Base-by-base conservation (phyloP, 2,329 filamentous ascomycete species). In the Fusarium sublunatum region DNA sequence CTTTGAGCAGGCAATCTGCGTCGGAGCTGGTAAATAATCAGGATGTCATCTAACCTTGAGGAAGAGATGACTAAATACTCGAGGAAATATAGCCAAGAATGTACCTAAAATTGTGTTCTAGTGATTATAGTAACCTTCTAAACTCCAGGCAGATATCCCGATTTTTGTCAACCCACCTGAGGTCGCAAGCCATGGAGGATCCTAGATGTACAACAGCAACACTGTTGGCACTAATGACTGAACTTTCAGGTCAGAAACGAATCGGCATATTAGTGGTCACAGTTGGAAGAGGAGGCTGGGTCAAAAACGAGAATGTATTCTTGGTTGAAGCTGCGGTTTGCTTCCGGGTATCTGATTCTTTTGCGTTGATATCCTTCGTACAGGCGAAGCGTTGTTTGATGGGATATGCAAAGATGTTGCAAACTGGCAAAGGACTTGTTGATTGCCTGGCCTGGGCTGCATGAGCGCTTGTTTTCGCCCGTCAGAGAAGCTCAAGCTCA, bases 1-100 rank as follows among this genome's bases (percentile, higher is more conserved):
- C 43, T 43, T 29, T 28, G 34, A 6, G 29, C 32, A 31, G 39
- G 32, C 39, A 44, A 51, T 24, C 44, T 38, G 42, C 31, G 42
- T 39, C 15, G 22, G 15, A 31, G n/a, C n/a, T n/a, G n/a, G n/a
- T n/a, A n/a, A n/a, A n/a, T n/a, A n/a, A n/a, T n/a, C n/a, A n/a
- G n/a, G n/a, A n/a, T n/a, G n/a, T n/a, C n/a, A n/a, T n/a, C n/a
- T n/a, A n/a, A n/a, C n/a, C n/a, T n/a, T n/a, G n/a, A n/a, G n/a
- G n/a, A n/a, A n/a, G n/a, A n/a, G n/a, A n/a, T n/a, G n/a, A n/a
- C n/a, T n/a, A n/a, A n/a, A n/a, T n/a, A n/a, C n/a, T n/a, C n/a
- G n/a, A n/a, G n/a, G n/a, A n/a, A n/a, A n/a, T n/a, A n/a, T n/a
- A n/a, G n/a, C n/a, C n/a, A n/a, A n/a, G n/a, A n/a, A n/a, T n/a